A percentile compares a stretch with the other conserved stretches of the same genome.
phyloP scores from a whole-genome alignment of 225 moss, liverwort and hornwort genomes.

The Marchantia polymorpha region DNA sequence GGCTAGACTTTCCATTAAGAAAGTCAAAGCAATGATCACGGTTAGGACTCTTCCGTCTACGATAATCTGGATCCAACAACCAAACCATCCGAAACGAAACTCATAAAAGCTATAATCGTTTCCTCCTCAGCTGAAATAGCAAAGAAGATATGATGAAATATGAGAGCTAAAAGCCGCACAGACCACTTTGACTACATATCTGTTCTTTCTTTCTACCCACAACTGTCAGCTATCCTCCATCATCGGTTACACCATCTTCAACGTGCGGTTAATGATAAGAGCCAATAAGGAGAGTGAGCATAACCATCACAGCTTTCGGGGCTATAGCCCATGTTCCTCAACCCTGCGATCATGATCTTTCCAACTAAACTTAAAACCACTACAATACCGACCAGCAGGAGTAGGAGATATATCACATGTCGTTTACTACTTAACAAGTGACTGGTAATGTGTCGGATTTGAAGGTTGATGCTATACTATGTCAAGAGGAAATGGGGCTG shows the following conservation, averaged over 20 bases:
- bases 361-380: neutral
- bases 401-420: too few relatives aligned
- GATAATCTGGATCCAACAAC: neutral
- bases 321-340: neutral
- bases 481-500: too few relatives aligned
- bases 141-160: neutral
- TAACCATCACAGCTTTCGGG: neutral
- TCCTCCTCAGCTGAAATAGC: neutral
- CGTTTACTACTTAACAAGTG: too few relatives aligned
- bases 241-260: neutral
- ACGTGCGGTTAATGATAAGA: neutral
- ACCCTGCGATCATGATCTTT: conserved; percentile 1
- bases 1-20: neutral
- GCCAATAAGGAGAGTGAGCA: neutral
- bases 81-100: neutral
- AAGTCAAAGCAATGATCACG: neutral
- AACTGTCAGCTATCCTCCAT: neutral
- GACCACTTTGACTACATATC: neutral
- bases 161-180: neutral
- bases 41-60: neutral
- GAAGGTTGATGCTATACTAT: neutral
- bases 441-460: too few relatives aligned
- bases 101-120: neutral
- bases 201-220: neutral
- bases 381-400: neutral